Base-by-base conservation (phyloP, 768 basidiomycete species). In the Tulasnella calospora region DNA sequence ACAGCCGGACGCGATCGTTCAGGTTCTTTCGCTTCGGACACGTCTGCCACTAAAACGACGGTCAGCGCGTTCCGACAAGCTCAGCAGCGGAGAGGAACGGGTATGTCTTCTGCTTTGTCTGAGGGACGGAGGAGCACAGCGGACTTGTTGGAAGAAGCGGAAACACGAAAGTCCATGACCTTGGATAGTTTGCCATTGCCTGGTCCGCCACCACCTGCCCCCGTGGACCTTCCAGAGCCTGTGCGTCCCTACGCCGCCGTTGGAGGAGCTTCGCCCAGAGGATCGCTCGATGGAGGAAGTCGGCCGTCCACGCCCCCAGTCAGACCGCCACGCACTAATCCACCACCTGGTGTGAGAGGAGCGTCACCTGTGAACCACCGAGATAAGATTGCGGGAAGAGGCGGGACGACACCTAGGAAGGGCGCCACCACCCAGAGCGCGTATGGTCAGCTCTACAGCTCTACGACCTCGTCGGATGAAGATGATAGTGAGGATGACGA, bases 41-140 rank as follows among this genome's bases (percentile, higher is more conserved):
- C 36, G 5, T 79, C 78, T 19, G 72, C 38, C 3, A 35, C 33
- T 21, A 78, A 61, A 10, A 33, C 38, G 1, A 80, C 79, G 10
- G 79, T 74, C 17, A 72, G 55, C 27, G 79, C 79, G 13, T 80
- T 80, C 78, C 77, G 79, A 33, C 79, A 79, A 74, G 79, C 79
- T n/a, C 69, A 72, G 41, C 78, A 78, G 41, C 33, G 79, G 33
- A 40, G 51, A 21, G 76, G 71, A 57, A 71, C 77, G 33, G 38
- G 46, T 15, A 13, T 75, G 15, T 67, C 41, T 0, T 75, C 36
- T 3, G 44, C 30, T 9, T 7, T 27, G 27, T 36, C 74, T 38
- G 74, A 61, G 36, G 36, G 41, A 33, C 44, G 69, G 44, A 78
- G 46, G 61, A 76, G 75, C 57, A 76, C 75, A 17, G 75, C 55